Percentiles rank a stretch among this genome's conserved stretches.
These are phyloP conservation scores for Botryotinia convoluta DNA, from an alignment of 2,329 filamentous ascomycete species.

Conservation along the genomic window DNA sequence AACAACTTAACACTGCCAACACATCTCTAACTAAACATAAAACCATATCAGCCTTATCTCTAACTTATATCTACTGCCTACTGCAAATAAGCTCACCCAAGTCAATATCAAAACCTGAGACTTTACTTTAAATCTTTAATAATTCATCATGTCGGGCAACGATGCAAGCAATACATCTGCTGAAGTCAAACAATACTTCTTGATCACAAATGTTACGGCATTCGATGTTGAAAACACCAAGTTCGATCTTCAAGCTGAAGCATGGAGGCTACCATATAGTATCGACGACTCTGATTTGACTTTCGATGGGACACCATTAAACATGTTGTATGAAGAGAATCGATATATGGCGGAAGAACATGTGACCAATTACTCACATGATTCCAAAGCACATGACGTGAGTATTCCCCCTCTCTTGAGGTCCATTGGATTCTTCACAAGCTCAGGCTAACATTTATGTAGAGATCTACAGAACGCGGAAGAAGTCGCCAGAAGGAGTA, in stretches of 20 bases:
- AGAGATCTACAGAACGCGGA: conserved; percentile 12
- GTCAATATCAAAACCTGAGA: neutral
- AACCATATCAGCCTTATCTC: neutral
- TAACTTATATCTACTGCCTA: neutral
- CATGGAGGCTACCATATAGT: conserved; percentile 31
- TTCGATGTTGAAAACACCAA: conserved; percentile 16
- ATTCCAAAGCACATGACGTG: neutral
- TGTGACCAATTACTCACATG: conserved; percentile 11
- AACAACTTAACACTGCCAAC: conserved; percentile 17
- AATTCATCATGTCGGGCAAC: conserved; percentile 13
- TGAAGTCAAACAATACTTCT: conserved; percentile 24
- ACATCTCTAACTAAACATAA: neutral
- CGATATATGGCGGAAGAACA: conserved; percentile 26
- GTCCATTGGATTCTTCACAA: too few relatives aligned
- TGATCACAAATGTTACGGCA: conserved; percentile 24
- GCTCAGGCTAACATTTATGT: neutral
- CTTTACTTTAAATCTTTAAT: neutral
- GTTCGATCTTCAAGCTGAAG: conserved; percentile 27
- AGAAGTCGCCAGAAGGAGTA: conserved; percentile 15
- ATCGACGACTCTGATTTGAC: conserved; percentile 36
- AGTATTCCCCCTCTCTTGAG: neutral
- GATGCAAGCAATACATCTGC: neutral
- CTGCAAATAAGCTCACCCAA: neutral
- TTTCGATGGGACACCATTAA: conserved; percentile 37
- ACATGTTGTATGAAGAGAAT: conserved; percentile 36